phyloP scores from a whole-genome alignment of 495 filamentous ascomycete species.

The Aspergillus sclerotioniger region DNA sequence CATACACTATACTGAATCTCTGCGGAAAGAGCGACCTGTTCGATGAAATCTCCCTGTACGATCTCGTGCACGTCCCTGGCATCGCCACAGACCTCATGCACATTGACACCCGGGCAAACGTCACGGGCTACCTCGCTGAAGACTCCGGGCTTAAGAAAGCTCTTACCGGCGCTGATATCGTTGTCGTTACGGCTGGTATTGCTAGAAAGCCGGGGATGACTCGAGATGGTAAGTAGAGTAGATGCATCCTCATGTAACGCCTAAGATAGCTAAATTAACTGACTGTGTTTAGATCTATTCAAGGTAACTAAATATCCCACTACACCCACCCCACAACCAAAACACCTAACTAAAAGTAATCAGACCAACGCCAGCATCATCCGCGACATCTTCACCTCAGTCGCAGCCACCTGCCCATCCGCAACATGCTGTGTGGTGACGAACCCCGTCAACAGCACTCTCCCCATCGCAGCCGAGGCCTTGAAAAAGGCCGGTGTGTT shows the following conservation, averaged over 20 bases:
- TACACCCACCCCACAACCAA: neutral
- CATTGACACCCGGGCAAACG: conserved; percentile 87
- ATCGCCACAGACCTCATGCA: conserved; percentile 86
- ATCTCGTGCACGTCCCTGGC: conserved; percentile 46
- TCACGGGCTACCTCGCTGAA: conserved; percentile 73
- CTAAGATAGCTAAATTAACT: neutral
- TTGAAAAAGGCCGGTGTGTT: too few species aligned
- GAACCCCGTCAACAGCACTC: neutral
- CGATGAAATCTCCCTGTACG: conserved; percentile 13
- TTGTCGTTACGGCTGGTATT: conserved; percentile 89
- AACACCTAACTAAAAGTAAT: neutral
- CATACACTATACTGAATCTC: too few species aligned
- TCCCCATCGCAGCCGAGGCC: neutral
- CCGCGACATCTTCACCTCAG: neutral
- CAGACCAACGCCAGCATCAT: neutral
- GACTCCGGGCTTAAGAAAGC: conserved; percentile 39
- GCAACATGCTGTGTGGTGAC: neutral
- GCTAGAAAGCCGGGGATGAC: conserved; percentile 95
- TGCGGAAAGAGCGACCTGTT: conserved; percentile 12
- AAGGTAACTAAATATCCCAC: neutral
- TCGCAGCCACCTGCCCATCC: neutral
- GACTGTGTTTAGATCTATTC: neutral
- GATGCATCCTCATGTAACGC: too few species aligned
- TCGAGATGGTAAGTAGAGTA: conserved; percentile 60
- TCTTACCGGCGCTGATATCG: conserved; percentile 77